Evolutionary conservation across 139 green algal genomes (phyloP).

Genomic region (Yamagishiella unicocca): DNA sequence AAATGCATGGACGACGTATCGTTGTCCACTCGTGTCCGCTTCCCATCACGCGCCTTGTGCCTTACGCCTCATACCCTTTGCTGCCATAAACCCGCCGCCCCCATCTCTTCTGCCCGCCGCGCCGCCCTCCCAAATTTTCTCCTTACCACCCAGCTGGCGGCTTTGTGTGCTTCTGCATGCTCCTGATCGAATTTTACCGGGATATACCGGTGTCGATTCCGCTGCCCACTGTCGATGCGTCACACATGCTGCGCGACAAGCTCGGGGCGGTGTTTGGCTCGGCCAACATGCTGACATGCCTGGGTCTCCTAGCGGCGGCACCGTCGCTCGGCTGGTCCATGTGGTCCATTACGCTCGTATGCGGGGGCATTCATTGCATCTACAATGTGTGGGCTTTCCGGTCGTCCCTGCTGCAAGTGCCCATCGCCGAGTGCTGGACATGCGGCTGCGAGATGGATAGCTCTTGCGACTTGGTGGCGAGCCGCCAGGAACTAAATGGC

Average conservation of each 20-base stretch:
- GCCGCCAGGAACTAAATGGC: too few relatives aligned
- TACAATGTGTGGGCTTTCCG: conserved; percentile 51
- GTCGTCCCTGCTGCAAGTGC: neutral
- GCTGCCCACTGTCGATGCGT: conserved; percentile 52
- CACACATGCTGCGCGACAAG: conserved; percentile 45
- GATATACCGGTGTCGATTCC: conserved; percentile 30
- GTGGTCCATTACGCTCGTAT: conserved; percentile 61
- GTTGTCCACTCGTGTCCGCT: too few relatives aligned
- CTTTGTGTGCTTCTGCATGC: neutral
- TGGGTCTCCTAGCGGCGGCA: conserved; percentile 59
- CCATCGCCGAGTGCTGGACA: conserved; percentile 23
- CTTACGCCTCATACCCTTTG: neutral
- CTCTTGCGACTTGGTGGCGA: too few relatives aligned
- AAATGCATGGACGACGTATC: neutral
- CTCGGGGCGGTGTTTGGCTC: conserved; percentile 46
- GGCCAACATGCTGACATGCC: conserved; percentile 50
- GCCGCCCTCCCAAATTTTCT: neutral
- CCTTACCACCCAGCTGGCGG: conserved; percentile 48
- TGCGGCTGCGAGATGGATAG: conserved; percentile 15
- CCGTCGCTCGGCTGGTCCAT: conserved; percentile 56
- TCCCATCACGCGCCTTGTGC: neutral
- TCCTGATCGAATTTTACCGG: conserved; percentile 46
- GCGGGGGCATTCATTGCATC: conserved; percentile 37
- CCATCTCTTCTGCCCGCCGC: neutral
- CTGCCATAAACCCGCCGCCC: neutral